Evolutionary conservation across 306 rosid genomes (phyloP).

Genomic region (Carpinus fangiana): DNA sequence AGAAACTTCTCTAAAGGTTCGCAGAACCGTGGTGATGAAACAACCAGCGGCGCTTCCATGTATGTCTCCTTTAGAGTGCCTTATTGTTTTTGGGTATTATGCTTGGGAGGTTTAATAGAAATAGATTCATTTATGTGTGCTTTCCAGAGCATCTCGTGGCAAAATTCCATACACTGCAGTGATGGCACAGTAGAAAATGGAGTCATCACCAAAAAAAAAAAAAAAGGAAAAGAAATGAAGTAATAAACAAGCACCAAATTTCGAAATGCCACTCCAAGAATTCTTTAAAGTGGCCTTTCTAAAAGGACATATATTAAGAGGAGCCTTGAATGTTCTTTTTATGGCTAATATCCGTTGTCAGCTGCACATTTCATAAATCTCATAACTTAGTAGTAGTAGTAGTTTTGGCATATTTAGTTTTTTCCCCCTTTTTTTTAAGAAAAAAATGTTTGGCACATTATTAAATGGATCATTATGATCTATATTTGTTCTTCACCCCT

Average conservation of each 20-base stretch:
- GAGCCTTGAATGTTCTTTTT: too few relatives aligned
- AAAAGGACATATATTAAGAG: too few relatives aligned
- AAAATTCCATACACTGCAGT: not conserved
- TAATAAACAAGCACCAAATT: not conserved
- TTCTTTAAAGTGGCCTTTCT: too few relatives aligned
- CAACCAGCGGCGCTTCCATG: slow-evolving; percentile 46
- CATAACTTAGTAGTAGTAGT: too few relatives aligned
- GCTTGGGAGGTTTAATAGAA: slow-evolving; percentile 3
- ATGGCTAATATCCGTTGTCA: too few relatives aligned
- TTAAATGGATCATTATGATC: too few relatives aligned
- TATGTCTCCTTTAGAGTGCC: slow-evolving; percentile 30
- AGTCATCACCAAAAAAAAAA: not conserved
- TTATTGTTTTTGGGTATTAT: slow-evolving; percentile 7
- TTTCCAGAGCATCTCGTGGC: not conserved
- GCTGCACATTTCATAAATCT: too few relatives aligned
- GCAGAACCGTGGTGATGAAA: slow-evolving; percentile 71
- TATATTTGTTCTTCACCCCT: too few relatives aligned
- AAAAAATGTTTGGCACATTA: too few relatives aligned
- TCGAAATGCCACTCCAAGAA: too few relatives aligned
- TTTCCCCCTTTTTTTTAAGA: too few relatives aligned
- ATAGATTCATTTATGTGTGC: slow-evolving; percentile 18
- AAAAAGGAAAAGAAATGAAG: not conserved
- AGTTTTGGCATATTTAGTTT: too few relatives aligned
- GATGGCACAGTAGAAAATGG: not conserved
- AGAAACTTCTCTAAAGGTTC: slow-evolving; percentile 63